Evolutionary conservation across 768 basidiomycete genomes (phyloP).

Genomic region (Leccinellum luteum): DNA sequence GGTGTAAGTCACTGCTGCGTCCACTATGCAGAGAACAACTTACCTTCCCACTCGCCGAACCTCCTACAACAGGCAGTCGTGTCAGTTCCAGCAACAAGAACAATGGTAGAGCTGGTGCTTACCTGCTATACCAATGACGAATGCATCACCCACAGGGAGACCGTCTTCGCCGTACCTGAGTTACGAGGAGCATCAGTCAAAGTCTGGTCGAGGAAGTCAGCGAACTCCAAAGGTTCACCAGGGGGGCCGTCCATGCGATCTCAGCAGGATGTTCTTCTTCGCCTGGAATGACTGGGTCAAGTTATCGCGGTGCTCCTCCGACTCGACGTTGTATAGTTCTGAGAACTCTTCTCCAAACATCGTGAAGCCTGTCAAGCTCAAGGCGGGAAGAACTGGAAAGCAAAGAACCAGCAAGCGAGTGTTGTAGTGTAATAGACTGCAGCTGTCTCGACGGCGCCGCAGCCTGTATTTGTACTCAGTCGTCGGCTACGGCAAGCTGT

Average conservation of each 20-base stretch:
- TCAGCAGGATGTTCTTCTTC: slow-evolving; percentile 74
- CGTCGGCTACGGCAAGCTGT: slow-evolving; percentile 25
- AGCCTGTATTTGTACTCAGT: slow-evolving; percentile 26
- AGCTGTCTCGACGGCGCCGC: not conserved
- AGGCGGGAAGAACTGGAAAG: not conserved
- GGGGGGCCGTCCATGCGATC: slow-evolving; percentile 82
- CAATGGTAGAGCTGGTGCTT: slow-evolving; percentile 18
- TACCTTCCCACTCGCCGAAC: slow-evolving; percentile 87
- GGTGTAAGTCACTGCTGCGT: slow-evolving; percentile 2
- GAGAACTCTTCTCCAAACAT: slow-evolving; percentile 30
- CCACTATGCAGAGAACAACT: slow-evolving; percentile 9
- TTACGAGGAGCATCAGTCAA: slow-evolving; percentile 11
- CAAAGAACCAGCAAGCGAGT: not conserved
- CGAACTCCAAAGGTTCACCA: slow-evolving; percentile 47
- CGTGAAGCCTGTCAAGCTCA: not conserved
- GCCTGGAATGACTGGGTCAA: slow-evolving; percentile 23
- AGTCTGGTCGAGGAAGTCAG: slow-evolving; percentile 5
- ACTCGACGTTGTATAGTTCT: slow-evolving; percentile 15
- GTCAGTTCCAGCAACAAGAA: not conserved
- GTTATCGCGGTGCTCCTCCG: slow-evolving; percentile 16
- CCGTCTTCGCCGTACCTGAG: slow-evolving; percentile 80
- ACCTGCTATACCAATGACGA: slow-evolving; percentile 86
- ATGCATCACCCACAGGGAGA: slow-evolving; percentile 64
- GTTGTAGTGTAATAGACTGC: not conserved
- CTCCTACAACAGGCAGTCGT: slow-evolving; percentile 44